These are phyloP conservation scores for Hydrangea macrophylla DNA, from an alignment of 148 eudicot species.

Conservation along the genomic window DNA sequence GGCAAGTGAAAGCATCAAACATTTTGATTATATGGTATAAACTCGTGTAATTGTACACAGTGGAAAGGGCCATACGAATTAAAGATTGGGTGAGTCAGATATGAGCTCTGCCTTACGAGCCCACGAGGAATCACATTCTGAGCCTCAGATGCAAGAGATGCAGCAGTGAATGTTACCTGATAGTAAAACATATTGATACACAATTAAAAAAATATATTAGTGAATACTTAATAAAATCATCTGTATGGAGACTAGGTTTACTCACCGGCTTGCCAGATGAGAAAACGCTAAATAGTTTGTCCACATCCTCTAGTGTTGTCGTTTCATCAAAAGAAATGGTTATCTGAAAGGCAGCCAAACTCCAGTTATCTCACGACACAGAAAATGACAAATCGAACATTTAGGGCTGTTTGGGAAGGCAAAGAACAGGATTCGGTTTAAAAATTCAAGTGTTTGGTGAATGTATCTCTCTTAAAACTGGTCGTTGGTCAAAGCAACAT, in stretches of 20 bases:
- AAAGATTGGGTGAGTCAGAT: slow-evolving; percentile 75
- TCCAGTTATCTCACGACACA: too few relatives aligned
- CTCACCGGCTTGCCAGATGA: slow-evolving; percentile 78
- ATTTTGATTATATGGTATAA: neutral
- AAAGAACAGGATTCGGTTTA: too few relatives aligned
- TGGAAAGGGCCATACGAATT: slow-evolving; percentile 63
- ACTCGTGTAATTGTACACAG: slow-evolving; percentile 5
- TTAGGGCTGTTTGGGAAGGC: too few relatives aligned
- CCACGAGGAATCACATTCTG: slow-evolving; percentile 66
- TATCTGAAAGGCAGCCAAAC: slow-evolving; percentile 55
- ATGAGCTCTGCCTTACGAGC: slow-evolving; percentile 78
- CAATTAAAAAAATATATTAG: neutral
- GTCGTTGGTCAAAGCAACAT: too few relatives aligned
- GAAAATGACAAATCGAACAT: too few relatives aligned
- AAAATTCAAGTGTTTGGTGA: too few relatives aligned
- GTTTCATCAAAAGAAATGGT: slow-evolving; percentile 93
- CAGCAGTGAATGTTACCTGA: slow-evolving; percentile 86
- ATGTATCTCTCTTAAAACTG: too few relatives aligned
- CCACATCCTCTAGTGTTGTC: slow-evolving; percentile 82
- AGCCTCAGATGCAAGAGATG: slow-evolving; percentile 79
- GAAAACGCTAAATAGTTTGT: slow-evolving; percentile 81
- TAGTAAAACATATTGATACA: slow-evolving; percentile 9
- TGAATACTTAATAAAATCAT: neutral
- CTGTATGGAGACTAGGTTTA: neutral
- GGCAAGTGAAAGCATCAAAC: slow-evolving; percentile 22